Percentiles rank a stretch among this genome's conserved stretches.
Conservation (phyloP, 225 moss, liverwort and hornwort species). For the Sphagnum tenellum region DNA sequence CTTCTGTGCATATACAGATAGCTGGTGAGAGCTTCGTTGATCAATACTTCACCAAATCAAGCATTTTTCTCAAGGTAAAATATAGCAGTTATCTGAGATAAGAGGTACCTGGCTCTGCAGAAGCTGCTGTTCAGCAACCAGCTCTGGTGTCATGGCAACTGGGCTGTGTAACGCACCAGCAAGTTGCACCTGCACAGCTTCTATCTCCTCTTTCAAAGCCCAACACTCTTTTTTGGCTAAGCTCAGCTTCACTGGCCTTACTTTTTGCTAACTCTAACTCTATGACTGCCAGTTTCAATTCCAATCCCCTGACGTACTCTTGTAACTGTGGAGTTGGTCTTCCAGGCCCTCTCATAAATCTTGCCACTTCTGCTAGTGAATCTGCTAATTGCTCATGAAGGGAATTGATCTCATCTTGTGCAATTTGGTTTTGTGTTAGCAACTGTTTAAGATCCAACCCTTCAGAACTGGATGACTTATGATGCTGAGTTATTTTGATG, state of each 20-base stretch:
- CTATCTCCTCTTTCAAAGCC: constrained; percentile 55
- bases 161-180: constrained; percentile 20
- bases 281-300: constrained; percentile 53
- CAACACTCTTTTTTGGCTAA: constrained; percentile 27
- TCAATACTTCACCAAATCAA: too few relatives aligned
- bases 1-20: too few relatives aligned
- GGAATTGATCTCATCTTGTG: constrained; percentile 50
- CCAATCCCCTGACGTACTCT: constrained; percentile 52
- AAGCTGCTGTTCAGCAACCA: constrained; percentile 22
- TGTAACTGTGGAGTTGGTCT: constrained; percentile 37
- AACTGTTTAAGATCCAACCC: constrained; percentile 25
- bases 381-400: constrained; percentile 39
- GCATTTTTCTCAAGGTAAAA: too few relatives aligned
- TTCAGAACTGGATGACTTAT: too few relatives aligned
- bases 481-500: too few relatives aligned
- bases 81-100: too few relatives aligned
- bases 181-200: constrained; percentile 24
- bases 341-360: constrained; percentile 25
- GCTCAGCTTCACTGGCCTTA: constrained; percentile 33
- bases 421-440: constrained; percentile 34
- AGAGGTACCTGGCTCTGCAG: constrained; percentile 43
- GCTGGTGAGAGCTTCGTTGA: too few relatives aligned
- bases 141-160: constrained; percentile 8
- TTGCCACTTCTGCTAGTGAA: constrained; percentile 33
- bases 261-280: constrained; percentile 46